Base-by-base conservation (phyloP, 2,329 filamentous ascomycete genomes). In the Phialemoniopsis sp. region DNA sequence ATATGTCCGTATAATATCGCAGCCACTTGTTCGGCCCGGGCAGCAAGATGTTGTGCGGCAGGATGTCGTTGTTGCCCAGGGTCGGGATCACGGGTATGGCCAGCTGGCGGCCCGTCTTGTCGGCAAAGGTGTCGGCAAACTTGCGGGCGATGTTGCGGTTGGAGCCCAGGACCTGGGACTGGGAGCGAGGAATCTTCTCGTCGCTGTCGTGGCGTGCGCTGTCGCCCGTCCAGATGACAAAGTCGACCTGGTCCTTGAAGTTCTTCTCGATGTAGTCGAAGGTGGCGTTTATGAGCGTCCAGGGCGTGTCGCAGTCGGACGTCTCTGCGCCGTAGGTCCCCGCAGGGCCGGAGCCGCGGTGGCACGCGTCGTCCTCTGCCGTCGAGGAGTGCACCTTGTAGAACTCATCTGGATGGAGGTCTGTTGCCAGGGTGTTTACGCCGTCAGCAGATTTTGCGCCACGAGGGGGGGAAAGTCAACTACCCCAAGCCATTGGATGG, bases 61-160 rank as follows among this genome's bases (percentile, higher is more conserved):
- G 79, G 42, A 98, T 90, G 56, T 98, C 93, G 63, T 98, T 98
- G 67, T 98, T 98, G 44, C 93, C 93, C 50, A 96, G 83, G 0
- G 84, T 96, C 1, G 93, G 90, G 15, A 98, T 73, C 21, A 97
- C 79, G 4, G 93, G 91, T 4, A 97, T 76, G 12, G 73, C 62
- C 42, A 89, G 75, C 41, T 79, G 77, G 39, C 77, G 70, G 70
- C 45, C 66, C 56, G 38, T 70, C 59, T 42, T 69, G 47, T 77
- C 68, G 32, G 75, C 68, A 29, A 96, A 95, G 9, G 86, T 72
- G 15, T 89, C 77, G 34, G 76, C 64, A 60, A 97, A 88, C 59
- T 88, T 88, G 51, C 81, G 66, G 36, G 89, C 83, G 46, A 96
- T 71, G 48, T 80, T 72, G 47, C 78, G 69, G 59, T 98, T 98